Base-by-base conservation (phyloP, 768 basidiomycete genomes). In the Russula dissimulans region DNA sequence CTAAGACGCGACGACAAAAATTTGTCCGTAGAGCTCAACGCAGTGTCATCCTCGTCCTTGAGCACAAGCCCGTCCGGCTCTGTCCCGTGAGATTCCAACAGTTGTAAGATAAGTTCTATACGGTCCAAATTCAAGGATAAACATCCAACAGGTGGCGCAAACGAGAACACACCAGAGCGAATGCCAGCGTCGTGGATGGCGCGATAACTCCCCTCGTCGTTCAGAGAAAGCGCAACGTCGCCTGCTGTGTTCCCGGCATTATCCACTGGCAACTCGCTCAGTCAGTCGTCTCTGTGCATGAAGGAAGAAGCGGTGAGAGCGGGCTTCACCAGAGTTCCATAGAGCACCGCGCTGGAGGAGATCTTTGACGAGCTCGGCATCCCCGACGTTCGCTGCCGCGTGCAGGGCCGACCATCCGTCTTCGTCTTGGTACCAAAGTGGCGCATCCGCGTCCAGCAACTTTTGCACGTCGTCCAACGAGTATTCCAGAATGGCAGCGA, bases 171-270 rank as follows among this genome's bases (percentile, higher is more conserved):
- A 91, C 95, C 94, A 73, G 89, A 80, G 59, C 95, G 84, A 60
- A 98, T 84, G 8, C 95, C 97, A 57, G 95, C 90, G 73, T 95
- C 87, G n/a, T 91, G 82, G 50, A 99, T 88, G 54, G 83, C 68
- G 22, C 76, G 80, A 71, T 97, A 98, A 15, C 85, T 85, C 42
- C 75, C 74, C 57, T 76, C 73, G 66, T 94, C 81, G 66, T 95
- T 95, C 71, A 89, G 79, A 8, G 93, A 95, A 34, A 93, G 76
- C 11, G 93, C 88, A 53, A 98, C 82, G 66, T 97, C 95, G 9
- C 86, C 94, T 1, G 97, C 91, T 8, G 92, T 95, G 67, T 87
- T 82, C 44, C 83, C 81, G 59, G 85, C 72, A 60, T 85, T 79
- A 69, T 97, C 92, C 63, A 89, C 92, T 89, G 64, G 9, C 51